Evolutionary conservation across 352 stramenopile species (phyloP), one percentile per base, ranked within the genome.

Genomic region (Phytophthora pseudosyringae): DNA sequence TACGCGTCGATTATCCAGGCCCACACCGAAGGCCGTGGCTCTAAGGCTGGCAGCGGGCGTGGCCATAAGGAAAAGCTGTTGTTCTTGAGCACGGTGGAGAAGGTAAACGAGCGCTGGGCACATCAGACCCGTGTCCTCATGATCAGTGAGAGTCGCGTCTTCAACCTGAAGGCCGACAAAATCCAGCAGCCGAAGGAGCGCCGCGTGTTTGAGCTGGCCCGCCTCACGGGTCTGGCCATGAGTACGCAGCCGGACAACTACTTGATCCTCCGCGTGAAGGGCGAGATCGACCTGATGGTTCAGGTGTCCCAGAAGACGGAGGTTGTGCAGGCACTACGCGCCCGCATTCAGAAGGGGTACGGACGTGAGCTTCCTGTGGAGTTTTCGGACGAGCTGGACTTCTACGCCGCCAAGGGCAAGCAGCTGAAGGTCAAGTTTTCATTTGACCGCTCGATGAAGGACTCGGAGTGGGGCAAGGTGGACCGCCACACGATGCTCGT

Each of bases 81-180:
- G 13, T 95, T 95, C 70, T 68, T 88, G 12, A 72, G 63, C 25
- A 75, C 83, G 8, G 86, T 92, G 38, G 73, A 86, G 41, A 95
- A 95, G 64, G 81, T 95, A 54, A 95, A 95, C 44, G 85, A 95
- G 65, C 84, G 86, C 28, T 93, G 90, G 55, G 83, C 89, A 26
- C 83, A 92, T 65, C 86, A 95, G 67, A 59, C 74, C 28, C 84
- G 86, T 47, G 79, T 91, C 51, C 74, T 95, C 16, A 78, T 95
- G 60, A 85, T 95, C 18, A 83, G 76, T 36, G 80, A 92, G 56
- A 83, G 76, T 53, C 71, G 85, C 43, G 76, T 95, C n/a, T 90
- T 88, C 71, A 95, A 95, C 67, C 62, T 95, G 54, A 93, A 93
- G 76, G 85, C 83, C 25, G 80, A 91, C 77, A 90, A 91, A 69